These are phyloP conservation scores for Russula compacta DNA, from an alignment of 768 basidiomycete species.

Conservation along the genomic window DNA sequence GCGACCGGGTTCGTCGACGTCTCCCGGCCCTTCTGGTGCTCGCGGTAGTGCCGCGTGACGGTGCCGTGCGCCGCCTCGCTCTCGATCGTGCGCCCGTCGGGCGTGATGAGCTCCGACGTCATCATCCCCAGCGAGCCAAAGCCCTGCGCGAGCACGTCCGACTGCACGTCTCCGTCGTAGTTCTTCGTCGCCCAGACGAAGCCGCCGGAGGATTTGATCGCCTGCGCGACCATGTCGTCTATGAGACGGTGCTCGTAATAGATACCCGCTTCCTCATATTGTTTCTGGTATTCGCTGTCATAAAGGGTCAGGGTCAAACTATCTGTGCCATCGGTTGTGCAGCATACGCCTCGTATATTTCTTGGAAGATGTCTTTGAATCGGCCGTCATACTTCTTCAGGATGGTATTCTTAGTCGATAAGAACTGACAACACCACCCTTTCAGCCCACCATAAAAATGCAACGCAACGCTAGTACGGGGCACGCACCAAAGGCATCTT, in stretches of 20 bases:
- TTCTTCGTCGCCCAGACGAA: conserved; percentile 64
- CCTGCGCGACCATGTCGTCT: conserved; percentile 98
- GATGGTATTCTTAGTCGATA: conserved; percentile 98
- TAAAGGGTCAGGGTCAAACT: background rate
- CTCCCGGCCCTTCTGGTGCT: conserved; percentile 95
- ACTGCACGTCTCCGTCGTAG: conserved; percentile 54
- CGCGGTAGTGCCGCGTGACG: conserved; percentile 94
- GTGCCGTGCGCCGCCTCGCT: conserved; percentile 96
- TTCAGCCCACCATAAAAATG: background rate
- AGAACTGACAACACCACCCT: conserved; percentile 45
- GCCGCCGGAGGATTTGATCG: conserved; percentile 91
- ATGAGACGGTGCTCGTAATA: conserved; percentile 96
- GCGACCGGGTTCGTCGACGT: conserved; percentile 99
- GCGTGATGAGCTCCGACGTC: conserved; percentile 92
- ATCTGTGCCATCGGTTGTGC: background rate
- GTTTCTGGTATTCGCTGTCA: conserved; percentile 53
- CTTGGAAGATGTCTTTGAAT: conserved; percentile 99
- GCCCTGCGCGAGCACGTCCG: conserved; percentile 94
- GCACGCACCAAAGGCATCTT: conserved; percentile 58
- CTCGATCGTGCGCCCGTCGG: conserved; percentile 88
- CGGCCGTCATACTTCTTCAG: conserved; percentile 96
- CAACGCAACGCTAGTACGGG: too few species aligned
- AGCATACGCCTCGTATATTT: conserved; percentile 72
- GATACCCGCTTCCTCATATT: conserved; percentile 61
- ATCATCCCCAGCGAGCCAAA: conserved; percentile 98